Conservation (phyloP, 352 stramenopile genomes). For the Phytophthora pluvialis region DNA sequence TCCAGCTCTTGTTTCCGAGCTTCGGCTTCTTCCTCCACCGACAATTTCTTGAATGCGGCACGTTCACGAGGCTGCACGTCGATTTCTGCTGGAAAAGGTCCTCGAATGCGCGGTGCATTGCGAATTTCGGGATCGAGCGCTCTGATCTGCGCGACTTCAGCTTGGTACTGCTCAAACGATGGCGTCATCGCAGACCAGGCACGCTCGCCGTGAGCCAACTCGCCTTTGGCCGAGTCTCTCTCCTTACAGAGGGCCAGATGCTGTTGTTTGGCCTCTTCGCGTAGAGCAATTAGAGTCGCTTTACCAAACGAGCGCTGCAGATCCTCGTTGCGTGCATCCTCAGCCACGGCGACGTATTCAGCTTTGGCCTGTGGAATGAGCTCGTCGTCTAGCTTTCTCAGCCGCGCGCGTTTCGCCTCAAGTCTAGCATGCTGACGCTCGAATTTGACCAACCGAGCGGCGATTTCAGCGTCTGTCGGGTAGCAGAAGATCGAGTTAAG, state of each 20-base stretch:
- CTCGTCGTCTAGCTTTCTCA: conserved; percentile 47
- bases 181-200: conserved; percentile 53
- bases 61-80: conserved; percentile 60
- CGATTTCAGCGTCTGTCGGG: conserved; percentile 69
- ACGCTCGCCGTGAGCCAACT: conserved; percentile 56
- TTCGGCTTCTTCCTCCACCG: conserved; percentile 77
- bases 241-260: conserved; percentile 58
- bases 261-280: conserved; percentile 68
- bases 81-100: conserved; percentile 58
- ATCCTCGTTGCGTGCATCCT: conserved; percentile 73
- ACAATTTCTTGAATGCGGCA: conserved; percentile 81
- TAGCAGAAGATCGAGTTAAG: conserved; percentile 79
- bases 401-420: conserved; percentile 44
- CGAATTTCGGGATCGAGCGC: conserved; percentile 46
- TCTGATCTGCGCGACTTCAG: conserved; percentile 60
- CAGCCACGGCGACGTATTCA: conserved; percentile 78
- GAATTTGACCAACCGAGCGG: conserved; percentile 58
- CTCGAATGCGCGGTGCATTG: conserved; percentile 42
- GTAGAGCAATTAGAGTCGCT: conserved; percentile 62
- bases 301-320: conserved; percentile 70
- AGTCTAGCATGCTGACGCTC: conserved; percentile 63
- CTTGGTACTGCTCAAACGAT: conserved; percentile 69
- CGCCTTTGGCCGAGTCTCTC: conserved; percentile 51
- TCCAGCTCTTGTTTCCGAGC: conserved; percentile 66
- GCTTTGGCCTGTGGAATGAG: conserved; percentile 73